A percentile compares a stretch with the other conserved stretches of the same genome.
phyloP scores from a whole-genome alignment of 257 asterid species.

The Jacaranda copaia region DNA sequence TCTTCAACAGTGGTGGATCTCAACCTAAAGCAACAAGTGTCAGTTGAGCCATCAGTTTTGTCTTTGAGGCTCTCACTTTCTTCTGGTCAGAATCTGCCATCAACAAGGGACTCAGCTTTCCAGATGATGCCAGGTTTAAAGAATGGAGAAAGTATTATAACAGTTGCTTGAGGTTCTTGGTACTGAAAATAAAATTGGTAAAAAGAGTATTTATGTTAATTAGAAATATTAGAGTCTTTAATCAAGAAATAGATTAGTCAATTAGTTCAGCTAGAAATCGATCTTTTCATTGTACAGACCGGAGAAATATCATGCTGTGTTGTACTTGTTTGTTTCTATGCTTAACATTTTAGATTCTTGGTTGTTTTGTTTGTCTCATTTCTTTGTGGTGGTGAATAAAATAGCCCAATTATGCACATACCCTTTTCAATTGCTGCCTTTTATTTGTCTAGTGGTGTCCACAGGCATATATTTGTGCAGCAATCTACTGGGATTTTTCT shows the following conservation, averaged over 20 bases:
- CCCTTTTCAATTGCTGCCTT: slow-evolving; percentile 38
- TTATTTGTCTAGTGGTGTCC: slow-evolving; percentile 25
- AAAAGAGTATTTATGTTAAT: slow-evolving; percentile 33
- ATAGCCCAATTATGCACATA: slow-evolving; percentile 32
- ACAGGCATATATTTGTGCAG: slow-evolving; percentile 7
- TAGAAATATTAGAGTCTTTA: slow-evolving; percentile 35
- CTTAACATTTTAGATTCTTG: slow-evolving; percentile 42
- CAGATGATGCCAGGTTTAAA: slow-evolving; percentile 46
- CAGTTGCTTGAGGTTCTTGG: slow-evolving; percentile 54
- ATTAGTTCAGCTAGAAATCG: slow-evolving; percentile 42
- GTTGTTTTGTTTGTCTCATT: slow-evolving; percentile 34
- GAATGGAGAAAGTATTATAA: slow-evolving; percentile 57
- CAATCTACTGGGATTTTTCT: slow-evolving; percentile 21
- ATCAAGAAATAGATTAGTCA: slow-evolving; percentile 50
- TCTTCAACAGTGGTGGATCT: slow-evolving; percentile 50
- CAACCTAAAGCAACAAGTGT: slow-evolving; percentile 48
- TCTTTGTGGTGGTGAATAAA: slow-evolving; percentile 42
- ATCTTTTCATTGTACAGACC: slow-evolving; percentile 63
- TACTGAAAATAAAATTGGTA: slow-evolving; percentile 33
- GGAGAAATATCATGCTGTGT: slow-evolving; percentile 57
- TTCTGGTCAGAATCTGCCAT: slow-evolving; percentile 55
- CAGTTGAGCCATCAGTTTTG: slow-evolving; percentile 50
- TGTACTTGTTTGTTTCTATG: slow-evolving; percentile 49
- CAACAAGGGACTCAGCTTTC: slow-evolving; percentile 46
- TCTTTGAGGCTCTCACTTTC: slow-evolving; percentile 76